These are phyloP conservation scores for Hirsutella rhossiliensis DNA, from an alignment of 2,329 filamentous ascomycete genomes.

Conservation along the genomic window DNA sequence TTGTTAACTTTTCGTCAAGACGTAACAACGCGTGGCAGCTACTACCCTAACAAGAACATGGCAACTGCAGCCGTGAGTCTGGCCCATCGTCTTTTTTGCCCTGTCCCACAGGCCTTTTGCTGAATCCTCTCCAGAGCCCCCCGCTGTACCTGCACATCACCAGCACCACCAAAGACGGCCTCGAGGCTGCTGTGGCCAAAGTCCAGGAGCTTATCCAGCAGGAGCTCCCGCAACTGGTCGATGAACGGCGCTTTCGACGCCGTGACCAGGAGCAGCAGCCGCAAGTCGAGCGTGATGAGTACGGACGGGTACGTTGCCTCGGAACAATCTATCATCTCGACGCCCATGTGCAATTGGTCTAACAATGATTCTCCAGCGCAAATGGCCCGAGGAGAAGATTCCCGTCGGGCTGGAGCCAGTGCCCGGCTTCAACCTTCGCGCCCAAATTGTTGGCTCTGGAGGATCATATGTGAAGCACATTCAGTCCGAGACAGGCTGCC, in stretches of 20 bases:
- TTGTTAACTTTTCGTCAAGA: slow-evolving; percentile 55
- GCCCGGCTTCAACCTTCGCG: slow-evolving; percentile 88
- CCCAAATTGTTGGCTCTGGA: slow-evolving; percentile 88
- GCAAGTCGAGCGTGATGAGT: slow-evolving; percentile 73
- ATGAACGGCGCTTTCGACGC: slow-evolving; percentile 83
- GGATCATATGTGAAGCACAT: slow-evolving; percentile 98
- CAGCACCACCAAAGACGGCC: slow-evolving; percentile 80
- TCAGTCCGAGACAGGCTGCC: slow-evolving; percentile 86
- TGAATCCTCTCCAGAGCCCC: slow-evolving; percentile 51
- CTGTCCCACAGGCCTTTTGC: background rate
- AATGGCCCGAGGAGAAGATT: slow-evolving; percentile 98
- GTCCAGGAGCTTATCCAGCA: slow-evolving; percentile 95
- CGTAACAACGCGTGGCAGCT: slow-evolving; percentile 95
- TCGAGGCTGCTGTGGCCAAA: slow-evolving; percentile 75
- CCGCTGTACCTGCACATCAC: slow-evolving; percentile 93
- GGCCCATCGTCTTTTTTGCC: background rate
- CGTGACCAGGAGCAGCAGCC: slow-evolving; percentile 63
- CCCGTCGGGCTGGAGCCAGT: slow-evolving; percentile 83
- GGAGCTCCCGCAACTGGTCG: slow-evolving; percentile 87
- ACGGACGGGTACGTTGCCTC: slow-evolving; percentile 56
- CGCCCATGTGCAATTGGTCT: background rate
- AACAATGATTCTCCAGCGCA: slow-evolving; percentile 51
- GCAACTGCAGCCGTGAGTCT: slow-evolving; percentile 74
- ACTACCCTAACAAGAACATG: slow-evolving; percentile 97
- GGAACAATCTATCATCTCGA: background rate